Evolutionary conservation across 306 rosid genomes (phyloP).

Genomic region (Dalbergia cochinchinensis): DNA sequence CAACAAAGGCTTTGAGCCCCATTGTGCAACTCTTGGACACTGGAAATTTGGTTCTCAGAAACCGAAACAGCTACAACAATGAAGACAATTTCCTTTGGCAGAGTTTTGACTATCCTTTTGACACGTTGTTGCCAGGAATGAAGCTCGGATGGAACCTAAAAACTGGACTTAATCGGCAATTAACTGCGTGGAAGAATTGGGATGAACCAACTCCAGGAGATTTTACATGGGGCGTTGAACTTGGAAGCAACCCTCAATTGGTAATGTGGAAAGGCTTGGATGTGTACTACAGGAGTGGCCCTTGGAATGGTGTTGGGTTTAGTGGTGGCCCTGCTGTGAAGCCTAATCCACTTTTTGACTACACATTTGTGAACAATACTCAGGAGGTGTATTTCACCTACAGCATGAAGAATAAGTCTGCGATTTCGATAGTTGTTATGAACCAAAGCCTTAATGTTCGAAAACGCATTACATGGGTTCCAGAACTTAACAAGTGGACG

Average conservation of each 20-base stretch:
- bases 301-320: constrained; percentile 14
- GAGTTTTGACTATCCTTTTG: constrained; percentile 63
- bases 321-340: not conserved
- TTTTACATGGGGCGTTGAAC: not conserved
- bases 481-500: constrained; percentile 38
- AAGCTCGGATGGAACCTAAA: constrained; percentile 53
- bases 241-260: not conserved
- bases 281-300: constrained; percentile 22
- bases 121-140: constrained; percentile 57
- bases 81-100: constrained; percentile 54
- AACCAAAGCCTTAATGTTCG: constrained; percentile 20
- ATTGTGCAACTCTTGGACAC: constrained; percentile 50
- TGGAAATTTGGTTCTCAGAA: constrained; percentile 64
- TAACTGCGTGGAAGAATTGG: constrained; percentile 55
- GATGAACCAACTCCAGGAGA: constrained; percentile 57
- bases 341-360: not conserved
- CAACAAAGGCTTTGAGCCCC: constrained; percentile 40
- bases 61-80: constrained; percentile 4
- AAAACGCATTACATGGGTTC: constrained; percentile 37
- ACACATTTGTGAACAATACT: not conserved
- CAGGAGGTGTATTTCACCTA: constrained; percentile 28
- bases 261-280: constrained; percentile 11
- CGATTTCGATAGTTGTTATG: constrained; percentile 41
- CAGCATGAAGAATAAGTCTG: constrained; percentile 12
- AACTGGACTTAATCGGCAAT: constrained; percentile 29